These are phyloP conservation scores for Theobroma cacao DNA, from an alignment of 345 rosid species.

Conservation along the genomic window DNA sequence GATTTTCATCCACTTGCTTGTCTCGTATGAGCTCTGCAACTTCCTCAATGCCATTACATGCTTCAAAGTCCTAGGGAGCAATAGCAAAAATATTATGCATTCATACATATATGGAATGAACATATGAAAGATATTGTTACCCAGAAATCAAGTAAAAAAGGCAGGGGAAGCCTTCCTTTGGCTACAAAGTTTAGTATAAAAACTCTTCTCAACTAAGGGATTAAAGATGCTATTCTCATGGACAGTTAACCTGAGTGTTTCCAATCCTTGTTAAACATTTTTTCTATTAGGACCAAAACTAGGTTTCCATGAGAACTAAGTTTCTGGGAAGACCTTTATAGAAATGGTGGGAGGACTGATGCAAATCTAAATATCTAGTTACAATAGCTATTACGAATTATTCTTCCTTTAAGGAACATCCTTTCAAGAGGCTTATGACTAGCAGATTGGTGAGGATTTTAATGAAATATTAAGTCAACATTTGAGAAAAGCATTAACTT, in stretches of 20 bases:
- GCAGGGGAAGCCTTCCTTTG: background rate
- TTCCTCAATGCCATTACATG: constrained; percentile 85
- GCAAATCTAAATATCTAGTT: background rate
- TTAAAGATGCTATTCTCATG: background rate
- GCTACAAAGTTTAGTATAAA: background rate
- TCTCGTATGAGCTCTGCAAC: constrained; percentile 81
- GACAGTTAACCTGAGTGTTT: background rate
- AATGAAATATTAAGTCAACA: background rate
- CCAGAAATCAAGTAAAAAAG: background rate
- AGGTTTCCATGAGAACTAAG: background rate
- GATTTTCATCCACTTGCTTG: constrained; percentile 92
- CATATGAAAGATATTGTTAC: background rate
- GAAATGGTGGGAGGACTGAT: background rate
- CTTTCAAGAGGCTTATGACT: background rate
- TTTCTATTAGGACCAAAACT: background rate
- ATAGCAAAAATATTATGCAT: constrained; percentile 5
- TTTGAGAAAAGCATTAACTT: background rate
- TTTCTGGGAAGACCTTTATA: constrained; percentile 2
- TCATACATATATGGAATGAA: background rate
- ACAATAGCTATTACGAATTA: background rate
- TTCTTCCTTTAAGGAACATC: background rate
- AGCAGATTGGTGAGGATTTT: background rate
- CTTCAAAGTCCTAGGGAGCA: constrained; percentile 72
- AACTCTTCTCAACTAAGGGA: background rate
- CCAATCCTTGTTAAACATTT: background rate